Base-by-base conservation (phyloP, 2,329 filamentous ascomycete genomes). In the Pyrenophora tritici-repentis region DNA sequence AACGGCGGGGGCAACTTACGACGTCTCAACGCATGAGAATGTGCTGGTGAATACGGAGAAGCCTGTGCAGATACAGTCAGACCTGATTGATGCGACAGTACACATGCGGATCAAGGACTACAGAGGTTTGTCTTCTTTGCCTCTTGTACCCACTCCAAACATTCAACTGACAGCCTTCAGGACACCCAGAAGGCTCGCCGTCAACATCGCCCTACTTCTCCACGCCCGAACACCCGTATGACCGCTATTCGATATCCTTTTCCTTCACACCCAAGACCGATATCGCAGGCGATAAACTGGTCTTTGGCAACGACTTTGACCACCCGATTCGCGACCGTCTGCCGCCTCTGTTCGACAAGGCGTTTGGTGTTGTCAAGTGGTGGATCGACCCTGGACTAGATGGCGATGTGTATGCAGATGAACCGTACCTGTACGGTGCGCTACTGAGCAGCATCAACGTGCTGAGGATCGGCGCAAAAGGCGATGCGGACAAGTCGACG, bases 221-320 rank as follows among this genome's bases (percentile, higher is more conserved):
- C 12, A 76, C 83, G 5, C 83, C 86, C 5, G 81, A 83, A 14
- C 91, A 96, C 71, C 78, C 77, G 17, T 78, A 80, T 56, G 92
- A 97, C 73, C 88, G 91, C 70, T 97, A 97, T 78, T 90, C 86
- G 63, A 91, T 97, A 64, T 81, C 84, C 26, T 87, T 96, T 68
- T 82, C 84, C 38, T 90, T 97, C 72, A 85, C 83, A 0, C 90
- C 88, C n/a, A 90, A 89, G 63, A 64, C 76, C 24, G 74, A 74
- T 31, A 85, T 96, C 49, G 79, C 80, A 3, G 91, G 85, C 37
- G 74, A 83, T 20, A 86, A 95, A 56, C 79, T 99, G 2, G 86
- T 97, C 46, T 96, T 96, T 64, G 94, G 93, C 35, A 97, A 97
- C 72, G 91, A 97, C 78, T 97, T 97, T 70, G 92, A 96, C 67